Evolutionary conservation across 2,329 filamentous ascomycete species (phyloP).

Genomic region (Chaetomium sp.): DNA sequence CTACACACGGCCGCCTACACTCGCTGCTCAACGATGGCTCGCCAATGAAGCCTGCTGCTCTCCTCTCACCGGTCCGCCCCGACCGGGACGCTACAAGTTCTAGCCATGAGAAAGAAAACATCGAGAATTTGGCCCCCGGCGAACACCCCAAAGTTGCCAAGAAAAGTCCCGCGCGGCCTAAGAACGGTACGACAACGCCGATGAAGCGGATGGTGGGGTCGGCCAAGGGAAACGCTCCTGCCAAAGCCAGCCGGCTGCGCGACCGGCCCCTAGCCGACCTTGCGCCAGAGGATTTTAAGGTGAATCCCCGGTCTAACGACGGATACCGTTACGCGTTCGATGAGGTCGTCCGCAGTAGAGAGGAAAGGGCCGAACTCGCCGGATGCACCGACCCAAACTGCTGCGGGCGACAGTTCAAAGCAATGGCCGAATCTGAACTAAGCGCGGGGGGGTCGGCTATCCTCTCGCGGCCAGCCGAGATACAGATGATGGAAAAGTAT

Average conservation of each 20-base stretch:
- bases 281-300: constrained; percentile 66
- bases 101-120: background rate
- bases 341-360: constrained; percentile 65
- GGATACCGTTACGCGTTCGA: constrained; percentile 66
- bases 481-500: constrained; percentile 48
- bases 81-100: background rate
- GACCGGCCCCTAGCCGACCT: constrained; percentile 51
- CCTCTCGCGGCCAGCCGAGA: constrained; percentile 35
- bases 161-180: too few species aligned
- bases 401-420: constrained; percentile 65
- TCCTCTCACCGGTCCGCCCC: constrained; percentile 4
- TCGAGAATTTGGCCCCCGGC: background rate
- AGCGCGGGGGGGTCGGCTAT: constrained; percentile 29
- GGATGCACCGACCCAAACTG: constrained; percentile 72
- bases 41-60: background rate
- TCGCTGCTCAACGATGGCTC: constrained; percentile 12
- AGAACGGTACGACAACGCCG: too few species aligned
- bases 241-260: constrained; percentile 42
- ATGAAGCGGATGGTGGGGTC: too few species aligned
- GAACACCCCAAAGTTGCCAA: background rate
- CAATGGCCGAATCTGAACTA: constrained; percentile 53
- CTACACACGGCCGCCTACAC: constrained; percentile 5
- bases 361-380: constrained; percentile 61
- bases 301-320: constrained; percentile 67
- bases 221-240: background rate